A percentile compares a stretch with the other conserved stretches of the same genome.
Conservation (phyloP, 768 basidiomycete species). For the Phlebiopsis gigantea region DNA sequence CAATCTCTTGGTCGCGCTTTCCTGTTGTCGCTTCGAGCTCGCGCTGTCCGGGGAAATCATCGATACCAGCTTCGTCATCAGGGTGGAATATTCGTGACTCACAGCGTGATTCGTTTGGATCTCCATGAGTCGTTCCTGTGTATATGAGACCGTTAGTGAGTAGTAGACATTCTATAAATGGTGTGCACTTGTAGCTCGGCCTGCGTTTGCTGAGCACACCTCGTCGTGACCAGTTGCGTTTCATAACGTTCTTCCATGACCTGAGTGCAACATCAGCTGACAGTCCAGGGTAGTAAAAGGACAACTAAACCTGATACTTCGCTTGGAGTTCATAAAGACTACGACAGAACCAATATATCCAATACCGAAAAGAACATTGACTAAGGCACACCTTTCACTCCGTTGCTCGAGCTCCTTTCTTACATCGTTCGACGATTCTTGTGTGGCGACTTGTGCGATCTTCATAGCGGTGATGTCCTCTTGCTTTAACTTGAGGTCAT, state of each 20-base stretch:
- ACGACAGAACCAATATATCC: neutral
- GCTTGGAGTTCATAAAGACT: slow-evolving; percentile 15
- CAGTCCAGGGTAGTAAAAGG: too few species aligned
- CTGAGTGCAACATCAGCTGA: slow-evolving; percentile 19
- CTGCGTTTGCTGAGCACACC: slow-evolving; percentile 48
- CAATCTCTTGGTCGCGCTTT: slow-evolving; percentile 33
- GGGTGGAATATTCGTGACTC: too few species aligned
- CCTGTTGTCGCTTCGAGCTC: slow-evolving; percentile 29
- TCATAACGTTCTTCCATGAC: slow-evolving; percentile 57
- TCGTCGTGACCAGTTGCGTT: slow-evolving; percentile 46
- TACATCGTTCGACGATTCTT: slow-evolving; percentile 3
- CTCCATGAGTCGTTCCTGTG: slow-evolving; percentile 34
- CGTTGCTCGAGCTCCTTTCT: slow-evolving; percentile 3
- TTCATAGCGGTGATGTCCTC: neutral
- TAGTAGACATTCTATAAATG: neutral
- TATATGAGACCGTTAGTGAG: neutral
- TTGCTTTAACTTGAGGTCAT: neutral
- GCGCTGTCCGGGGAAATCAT: slow-evolving; percentile 19
- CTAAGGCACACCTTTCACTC: slow-evolving; percentile 13
- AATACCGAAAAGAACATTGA: neutral
- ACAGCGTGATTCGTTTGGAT: slow-evolving; percentile 34
- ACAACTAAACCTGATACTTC: slow-evolving; percentile 15
- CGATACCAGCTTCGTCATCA: too few species aligned
- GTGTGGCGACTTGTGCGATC: neutral
- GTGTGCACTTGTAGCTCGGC: slow-evolving; percentile 43